Evolutionary conservation across 2,329 filamentous ascomycete species (phyloP), one percentile per base, ranked within the genome.

Genomic region (Neonectria magnoliae): DNA sequence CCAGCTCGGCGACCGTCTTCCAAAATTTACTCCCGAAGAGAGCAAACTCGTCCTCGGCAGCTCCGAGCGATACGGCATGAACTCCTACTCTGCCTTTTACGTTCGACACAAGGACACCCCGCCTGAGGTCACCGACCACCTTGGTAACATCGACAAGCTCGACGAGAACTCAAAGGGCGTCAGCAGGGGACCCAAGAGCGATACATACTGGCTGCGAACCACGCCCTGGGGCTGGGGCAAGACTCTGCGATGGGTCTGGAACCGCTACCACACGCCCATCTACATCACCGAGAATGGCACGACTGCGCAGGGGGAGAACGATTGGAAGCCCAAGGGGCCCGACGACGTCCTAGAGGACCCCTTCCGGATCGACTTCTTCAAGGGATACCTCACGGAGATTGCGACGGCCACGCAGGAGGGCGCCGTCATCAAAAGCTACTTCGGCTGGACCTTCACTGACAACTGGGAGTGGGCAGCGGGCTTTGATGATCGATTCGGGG

Each of bases 391-490:
- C 25, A 77, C 76, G 1, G 78, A 79, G 53, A 70, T 81, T 2
- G 79, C 78, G 11, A 77, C 73, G 42, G 80, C 79, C 0, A 77
- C 77, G 1, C 62, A 78, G 47, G 76, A 79, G 33, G 79, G 79
- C 0, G 74, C 80, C 2, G 70, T 80, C 9, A 78, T 81, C 55
- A 77, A 78, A 57, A 78, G 75, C 2, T 81, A 81, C 57, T 81
- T 82, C 62, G 80, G 72, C 0, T 82, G 80, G 80, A 80, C 78
- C 0, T 80, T 81, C 45, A 77, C 76, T 0, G 80, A 82, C 57
- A 82, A 82, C n/a, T 81, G 80, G 79, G 77, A 82, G 63, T 82
- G 80, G 81, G 77, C 79, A n/a, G 78, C 77, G 1, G 80, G 80
- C 0, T 81, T 72, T 57, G 77, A 75, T 0, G 79, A 80, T 61